Evolutionary conservation across 2,329 filamentous ascomycete species (phyloP).

Genomic region (Talaromyces islandicus): DNA sequence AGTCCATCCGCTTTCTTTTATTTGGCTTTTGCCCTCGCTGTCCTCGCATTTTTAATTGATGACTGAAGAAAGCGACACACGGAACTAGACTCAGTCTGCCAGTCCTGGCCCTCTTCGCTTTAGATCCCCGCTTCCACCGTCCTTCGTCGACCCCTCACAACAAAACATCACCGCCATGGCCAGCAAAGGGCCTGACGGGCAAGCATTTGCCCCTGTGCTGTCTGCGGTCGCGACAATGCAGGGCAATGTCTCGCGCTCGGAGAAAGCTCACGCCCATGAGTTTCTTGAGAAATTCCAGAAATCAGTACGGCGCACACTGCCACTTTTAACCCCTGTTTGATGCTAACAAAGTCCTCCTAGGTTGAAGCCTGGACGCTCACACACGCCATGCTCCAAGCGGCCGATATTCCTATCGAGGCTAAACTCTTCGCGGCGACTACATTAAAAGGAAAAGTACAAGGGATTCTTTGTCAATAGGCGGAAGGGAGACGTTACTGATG

Average conservation of each 20-base stretch:
- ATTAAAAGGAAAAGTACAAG: conserved; percentile 86
- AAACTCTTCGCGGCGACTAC: conserved; percentile 96
- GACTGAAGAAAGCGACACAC: not conserved
- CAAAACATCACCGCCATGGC: conserved; percentile 53
- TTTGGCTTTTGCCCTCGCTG: not conserved
- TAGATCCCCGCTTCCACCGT: conserved; percentile 1
- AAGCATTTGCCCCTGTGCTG: conserved; percentile 77
- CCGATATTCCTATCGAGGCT: conserved; percentile 69
- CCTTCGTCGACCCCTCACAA: conserved; percentile 6
- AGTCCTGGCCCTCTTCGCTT: not conserved
- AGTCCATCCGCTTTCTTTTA: conserved; percentile 1
- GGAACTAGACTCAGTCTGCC: not conserved
- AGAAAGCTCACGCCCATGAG: conserved; percentile 85
- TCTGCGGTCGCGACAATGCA: conserved; percentile 88
- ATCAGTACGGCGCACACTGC: conserved; percentile 60
- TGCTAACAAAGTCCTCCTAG: conserved; percentile 40
- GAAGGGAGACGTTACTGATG: conserved; percentile 18
- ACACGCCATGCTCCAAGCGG: conserved; percentile 76
- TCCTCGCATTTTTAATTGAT: not conserved
- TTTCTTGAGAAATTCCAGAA: conserved; percentile 96
- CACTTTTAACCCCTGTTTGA: not conserved
- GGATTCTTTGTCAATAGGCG: not conserved
- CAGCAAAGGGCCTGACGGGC: conserved; percentile 56
- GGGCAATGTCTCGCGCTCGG: conserved; percentile 69
- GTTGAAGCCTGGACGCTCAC: conserved; percentile 86